Conservation (phyloP, 176 grass and related monocot genomes). For the Hyparrhenia diplandra region DNA sequence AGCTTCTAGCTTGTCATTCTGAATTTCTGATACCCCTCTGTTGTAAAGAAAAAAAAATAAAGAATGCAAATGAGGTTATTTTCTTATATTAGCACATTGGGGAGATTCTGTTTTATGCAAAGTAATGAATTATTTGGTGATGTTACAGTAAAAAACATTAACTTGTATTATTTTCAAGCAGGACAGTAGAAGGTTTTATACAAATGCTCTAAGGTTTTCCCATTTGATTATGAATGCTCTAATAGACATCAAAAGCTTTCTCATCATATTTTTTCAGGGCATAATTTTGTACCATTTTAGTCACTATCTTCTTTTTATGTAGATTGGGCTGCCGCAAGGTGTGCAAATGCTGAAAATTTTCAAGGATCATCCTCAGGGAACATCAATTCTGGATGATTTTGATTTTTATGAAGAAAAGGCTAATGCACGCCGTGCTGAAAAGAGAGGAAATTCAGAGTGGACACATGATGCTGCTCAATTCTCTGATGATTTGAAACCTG, state of each 20-base stretch:
- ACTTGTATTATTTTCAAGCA: background rate
- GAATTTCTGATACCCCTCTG: background rate
- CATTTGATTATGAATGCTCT: background rate
- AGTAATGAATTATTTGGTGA: background rate
- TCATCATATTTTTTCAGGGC: background rate
- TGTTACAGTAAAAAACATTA: background rate
- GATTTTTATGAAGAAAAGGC: conserved; percentile 60
- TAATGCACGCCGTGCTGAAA: conserved; percentile 19
- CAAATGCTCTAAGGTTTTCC: background rate
- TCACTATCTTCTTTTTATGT: background rate
- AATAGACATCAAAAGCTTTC: background rate
- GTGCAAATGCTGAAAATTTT: conserved; percentile 73
- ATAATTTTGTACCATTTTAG: background rate
- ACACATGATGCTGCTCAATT: conserved; percentile 11
- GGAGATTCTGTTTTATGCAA: background rate
- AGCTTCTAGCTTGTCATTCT: conserved; percentile 2
- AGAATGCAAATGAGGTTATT: conserved; percentile 2
- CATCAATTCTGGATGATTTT: conserved; percentile 66
- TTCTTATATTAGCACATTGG: background rate
- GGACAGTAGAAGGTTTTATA: background rate
- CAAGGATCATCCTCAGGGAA: conserved; percentile 41
- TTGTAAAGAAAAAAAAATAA: background rate
- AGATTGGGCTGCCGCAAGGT: conserved; percentile 76
- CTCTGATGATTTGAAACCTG: conserved; percentile 11
- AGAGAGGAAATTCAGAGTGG: conserved; percentile 21